A percentile compares a stretch with the other conserved stretches of the same genome.
Evolutionary conservation across 305 asterid species (phyloP).

Genomic region (Andrographis paniculata): DNA sequence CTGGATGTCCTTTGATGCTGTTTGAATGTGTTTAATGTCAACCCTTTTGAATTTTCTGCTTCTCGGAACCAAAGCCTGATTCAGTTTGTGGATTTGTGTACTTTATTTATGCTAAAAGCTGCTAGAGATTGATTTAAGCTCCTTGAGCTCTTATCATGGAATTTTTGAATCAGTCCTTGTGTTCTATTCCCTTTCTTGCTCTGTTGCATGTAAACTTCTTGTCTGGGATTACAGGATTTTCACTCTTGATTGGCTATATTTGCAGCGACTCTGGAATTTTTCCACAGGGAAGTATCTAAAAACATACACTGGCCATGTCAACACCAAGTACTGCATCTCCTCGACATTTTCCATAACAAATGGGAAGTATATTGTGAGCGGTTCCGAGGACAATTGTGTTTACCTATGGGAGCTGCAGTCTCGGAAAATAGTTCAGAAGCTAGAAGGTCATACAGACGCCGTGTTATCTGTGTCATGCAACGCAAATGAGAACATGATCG

Average conservation of each 20-base stretch:
- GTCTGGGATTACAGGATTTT: too few species aligned
- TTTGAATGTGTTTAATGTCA: background rate
- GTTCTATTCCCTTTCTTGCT: too few species aligned
- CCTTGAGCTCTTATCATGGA: too few species aligned
- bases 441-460: constrained; percentile 87
- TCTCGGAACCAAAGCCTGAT: too few species aligned
- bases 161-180: too few species aligned
- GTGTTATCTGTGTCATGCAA: constrained; percentile 80
- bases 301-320: constrained; percentile 77
- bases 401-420: constrained; percentile 96
- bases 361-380: constrained; percentile 87
- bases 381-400: constrained; percentile 81
- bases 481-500: constrained; percentile 69
- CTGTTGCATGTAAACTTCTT: too few species aligned
- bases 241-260: constrained; percentile 14
- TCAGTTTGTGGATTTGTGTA: too few species aligned
- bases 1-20: too few species aligned
- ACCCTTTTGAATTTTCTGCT: too few species aligned
- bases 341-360: constrained; percentile 83
- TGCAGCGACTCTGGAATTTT: constrained; percentile 96
- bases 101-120: too few species aligned
- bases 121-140: too few species aligned
- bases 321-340: constrained; percentile 72
- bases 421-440: constrained; percentile 76
- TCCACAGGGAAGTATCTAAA: constrained; percentile 79